These are phyloP conservation scores for Mentha longifolia DNA, from an alignment of 257 asterid genomes.

Conservation along the genomic window DNA sequence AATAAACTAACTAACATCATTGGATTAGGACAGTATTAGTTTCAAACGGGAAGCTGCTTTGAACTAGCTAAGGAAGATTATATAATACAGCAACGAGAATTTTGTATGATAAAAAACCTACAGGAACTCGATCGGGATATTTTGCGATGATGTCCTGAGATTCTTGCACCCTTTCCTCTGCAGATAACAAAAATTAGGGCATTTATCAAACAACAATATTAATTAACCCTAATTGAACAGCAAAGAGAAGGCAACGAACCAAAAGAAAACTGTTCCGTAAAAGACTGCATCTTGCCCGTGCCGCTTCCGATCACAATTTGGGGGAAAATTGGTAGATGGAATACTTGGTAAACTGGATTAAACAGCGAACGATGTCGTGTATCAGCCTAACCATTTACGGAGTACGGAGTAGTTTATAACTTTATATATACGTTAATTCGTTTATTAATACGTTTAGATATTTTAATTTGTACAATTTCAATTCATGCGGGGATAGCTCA, in stretches of 20 bases:
- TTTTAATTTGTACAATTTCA: too few species aligned
- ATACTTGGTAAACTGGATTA: neutral
- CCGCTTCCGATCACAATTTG: slow-evolving; percentile 18
- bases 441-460: too few species aligned
- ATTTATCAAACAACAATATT: neutral
- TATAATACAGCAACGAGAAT: neutral
- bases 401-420: too few species aligned
- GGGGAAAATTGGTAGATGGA: neutral
- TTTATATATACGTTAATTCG: too few species aligned
- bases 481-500: slow-evolving; percentile 98
- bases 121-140: slow-evolving; percentile 93
- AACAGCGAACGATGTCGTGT: too few species aligned
- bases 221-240: neutral
- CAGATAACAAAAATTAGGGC: slow-evolving; percentile 6
- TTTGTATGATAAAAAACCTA: slow-evolving; percentile 31
- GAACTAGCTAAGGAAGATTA: neutral
- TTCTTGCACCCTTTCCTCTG: slow-evolving; percentile 76
- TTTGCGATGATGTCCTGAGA: slow-evolving; percentile 81
- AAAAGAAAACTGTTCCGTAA: slow-evolving; percentile 60
- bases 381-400: too few species aligned
- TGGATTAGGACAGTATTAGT: neutral
- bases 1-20: neutral
- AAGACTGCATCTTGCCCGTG: slow-evolving; percentile 61
- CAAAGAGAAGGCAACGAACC: slow-evolving; percentile 45
- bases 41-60: neutral